Percentiles rank a stretch among this genome's conserved stretches.
Evolutionary conservation across 805 yeast species (phyloP).

Genomic region (Lipomyces spencermartinsiae): DNA sequence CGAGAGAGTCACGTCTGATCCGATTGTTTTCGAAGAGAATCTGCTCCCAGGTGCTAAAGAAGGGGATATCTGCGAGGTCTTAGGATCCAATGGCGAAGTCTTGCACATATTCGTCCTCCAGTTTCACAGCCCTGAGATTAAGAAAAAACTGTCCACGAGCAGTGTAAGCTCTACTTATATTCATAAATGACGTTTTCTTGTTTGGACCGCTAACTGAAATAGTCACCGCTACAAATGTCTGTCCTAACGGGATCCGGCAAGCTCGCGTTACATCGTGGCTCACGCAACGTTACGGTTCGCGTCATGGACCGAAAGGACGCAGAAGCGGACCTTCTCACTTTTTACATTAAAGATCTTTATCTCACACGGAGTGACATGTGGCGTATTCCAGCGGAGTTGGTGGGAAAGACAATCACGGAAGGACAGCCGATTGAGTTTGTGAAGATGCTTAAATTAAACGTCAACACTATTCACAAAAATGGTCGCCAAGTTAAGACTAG

Average conservation of each 20-base stretch:
- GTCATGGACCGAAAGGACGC: constrained; percentile 26
- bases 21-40: constrained; percentile 61
- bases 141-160: constrained; percentile 25
- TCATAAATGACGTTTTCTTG: not conserved
- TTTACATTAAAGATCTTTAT: constrained; percentile 78
- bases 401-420: constrained; percentile 67
- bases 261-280: constrained; percentile 29
- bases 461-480: constrained; percentile 57
- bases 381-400: constrained; percentile 69
- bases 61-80: constrained; percentile 69
- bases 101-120: constrained; percentile 28
- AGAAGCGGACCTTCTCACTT: constrained; percentile 76
- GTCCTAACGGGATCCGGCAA: constrained; percentile 32
- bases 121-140: constrained; percentile 24
- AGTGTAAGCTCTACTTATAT: constrained; percentile 9
- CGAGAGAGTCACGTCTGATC: constrained; percentile 58
- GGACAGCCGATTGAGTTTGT: constrained; percentile 70
- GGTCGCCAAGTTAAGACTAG: constrained; percentile 35
- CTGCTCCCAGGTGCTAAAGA: constrained; percentile 63
- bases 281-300: constrained; percentile 28
- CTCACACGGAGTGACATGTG: constrained; percentile 94
- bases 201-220: not conserved
- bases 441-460: constrained; percentile 65
- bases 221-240: constrained; percentile 31
- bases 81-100: constrained; percentile 27